These are phyloP conservation scores for Cryphonectria parasitica DNA, from an alignment of 2,329 filamentous ascomycete species.

Conservation along the genomic window DNA sequence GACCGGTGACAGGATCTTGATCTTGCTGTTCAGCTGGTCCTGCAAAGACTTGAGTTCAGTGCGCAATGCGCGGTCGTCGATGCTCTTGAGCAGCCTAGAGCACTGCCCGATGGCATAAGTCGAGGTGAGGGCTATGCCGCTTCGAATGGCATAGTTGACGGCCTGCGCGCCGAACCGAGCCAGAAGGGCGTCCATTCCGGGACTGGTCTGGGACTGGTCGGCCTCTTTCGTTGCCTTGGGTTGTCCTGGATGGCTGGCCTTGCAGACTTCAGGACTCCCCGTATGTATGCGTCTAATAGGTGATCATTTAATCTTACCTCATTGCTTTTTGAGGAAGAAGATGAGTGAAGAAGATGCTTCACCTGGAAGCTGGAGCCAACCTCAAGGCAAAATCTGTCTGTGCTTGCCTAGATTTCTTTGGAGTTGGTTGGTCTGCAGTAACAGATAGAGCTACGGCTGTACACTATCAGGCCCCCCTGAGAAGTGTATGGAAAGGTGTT, in stretches of 20 bases:
- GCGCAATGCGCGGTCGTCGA: slow-evolving; percentile 71
- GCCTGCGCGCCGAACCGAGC: slow-evolving; percentile 66
- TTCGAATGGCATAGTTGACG: slow-evolving; percentile 89
- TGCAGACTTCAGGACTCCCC: neutral
- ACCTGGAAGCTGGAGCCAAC: neutral
- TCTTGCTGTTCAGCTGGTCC: slow-evolving; percentile 79
- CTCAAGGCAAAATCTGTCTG: neutral
- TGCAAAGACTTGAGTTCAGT: slow-evolving; percentile 73
- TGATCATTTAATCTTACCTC: neutral
- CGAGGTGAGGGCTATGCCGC: slow-evolving; percentile 83
- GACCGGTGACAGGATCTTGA: slow-evolving; percentile 87
- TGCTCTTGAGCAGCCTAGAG: slow-evolving; percentile 74
- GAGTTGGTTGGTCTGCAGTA: neutral
- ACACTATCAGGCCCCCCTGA: neutral
- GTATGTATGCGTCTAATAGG: neutral
- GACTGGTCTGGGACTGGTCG: slow-evolving; percentile 5
- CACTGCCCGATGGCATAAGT: slow-evolving; percentile 85
- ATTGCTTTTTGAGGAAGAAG: neutral
- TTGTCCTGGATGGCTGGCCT: neutral
- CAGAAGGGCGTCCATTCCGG: slow-evolving; percentile 71
- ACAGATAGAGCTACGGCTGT: neutral
- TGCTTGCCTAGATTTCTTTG: neutral
- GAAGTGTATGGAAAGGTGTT: neutral
- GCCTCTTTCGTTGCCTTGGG: neutral
- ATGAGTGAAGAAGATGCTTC: neutral